Evolutionary conservation across 2,329 filamentous ascomycete species (phyloP), one percentile per base, ranked within the genome.

Genomic region (Aspergillus calidoustus): DNA sequence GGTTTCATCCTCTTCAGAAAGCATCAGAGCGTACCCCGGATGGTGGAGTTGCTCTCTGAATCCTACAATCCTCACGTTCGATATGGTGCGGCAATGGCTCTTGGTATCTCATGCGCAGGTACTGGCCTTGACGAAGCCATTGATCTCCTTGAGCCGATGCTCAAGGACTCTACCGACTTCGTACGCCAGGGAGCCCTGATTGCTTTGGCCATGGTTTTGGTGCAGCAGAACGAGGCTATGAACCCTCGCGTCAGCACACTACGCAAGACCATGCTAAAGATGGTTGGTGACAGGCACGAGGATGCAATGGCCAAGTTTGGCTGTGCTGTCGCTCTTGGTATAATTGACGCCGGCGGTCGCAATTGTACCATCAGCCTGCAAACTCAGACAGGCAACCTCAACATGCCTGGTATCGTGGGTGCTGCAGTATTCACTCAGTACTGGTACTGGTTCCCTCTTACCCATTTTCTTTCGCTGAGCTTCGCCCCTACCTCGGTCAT

Each of bases 391-490:
- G 96, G 96, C 66, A 99, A 97, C 76, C 87, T 99, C 68, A 98
- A 99, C 83, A 97, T 99, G 93, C 89, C 93, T 19, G 96, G 92
- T 64, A 96, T 99, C 68, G 93, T 99, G 19, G 96, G 95, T 69
- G 97, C 97, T 89, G 94, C 93, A 30, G 91, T 99, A 57, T 99
- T 99, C 80, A 96, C 93, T 8, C 95, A 99, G 77, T 99, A 99
- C 83, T 99, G 95, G 95, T 99, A 99, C 83, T 99, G 95, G 95
- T 99, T 99, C 87, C 95, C 95, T 63, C 90, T 98, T 72, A 96
- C 95, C 31, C 95, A 99, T 80, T 99, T 99, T 87, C 79, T 99
- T 61, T 96, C 94, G 0, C 84, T 99, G 64, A 93, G 92, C 72
- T 98, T 99, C 80, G 93, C 92, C n/a, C 95, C 95, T 1, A 99